These are phyloP conservation scores for Crithidia mellificae DNA, from an alignment of 208 protist species.

Conservation along the genomic window DNA sequence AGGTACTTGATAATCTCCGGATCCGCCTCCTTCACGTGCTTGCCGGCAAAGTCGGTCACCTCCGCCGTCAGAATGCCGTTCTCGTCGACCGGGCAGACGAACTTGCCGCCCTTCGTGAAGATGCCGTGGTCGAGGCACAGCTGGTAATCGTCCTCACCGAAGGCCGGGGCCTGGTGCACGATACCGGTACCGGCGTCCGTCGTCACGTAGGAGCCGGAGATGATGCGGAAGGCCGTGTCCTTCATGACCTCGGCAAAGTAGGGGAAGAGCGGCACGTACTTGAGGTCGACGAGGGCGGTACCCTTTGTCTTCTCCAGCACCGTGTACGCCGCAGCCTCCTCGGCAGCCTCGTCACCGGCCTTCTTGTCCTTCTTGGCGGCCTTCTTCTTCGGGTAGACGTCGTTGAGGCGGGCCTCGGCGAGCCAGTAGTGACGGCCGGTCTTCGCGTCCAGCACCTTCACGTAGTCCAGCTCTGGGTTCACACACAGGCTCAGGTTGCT, in stretches of 20 bases:
- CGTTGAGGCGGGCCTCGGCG: conserved; percentile 66
- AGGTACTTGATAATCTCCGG: conserved; percentile 94
- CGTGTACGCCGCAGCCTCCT: conserved; percentile 52
- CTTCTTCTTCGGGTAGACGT: conserved; percentile 82
- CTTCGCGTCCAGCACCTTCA: conserved; percentile 93
- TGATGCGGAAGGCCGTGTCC: conserved; percentile 91
- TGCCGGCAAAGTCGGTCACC: conserved; percentile 95
- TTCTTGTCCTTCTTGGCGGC: conserved; percentile 43
- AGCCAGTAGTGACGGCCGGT: conserved; percentile 85
- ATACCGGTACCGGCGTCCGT: conserved; percentile 98
- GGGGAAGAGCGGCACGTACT: conserved; percentile 97
- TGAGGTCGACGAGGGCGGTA: conserved; percentile 82
- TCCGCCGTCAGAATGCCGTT: conserved; percentile 96
- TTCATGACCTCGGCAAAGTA: conserved; percentile 92
- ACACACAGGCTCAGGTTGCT: conserved; percentile 99
- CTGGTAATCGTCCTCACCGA: conserved; percentile 99
- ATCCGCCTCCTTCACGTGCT: conserved; percentile 98
- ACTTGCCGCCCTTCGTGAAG: conserved; percentile 76
- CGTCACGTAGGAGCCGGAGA: conserved; percentile 97
- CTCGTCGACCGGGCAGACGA: conserved; percentile 98
- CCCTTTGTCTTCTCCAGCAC: conserved; percentile 90
- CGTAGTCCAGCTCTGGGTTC: conserved; percentile 97
- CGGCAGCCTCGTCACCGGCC: conserved; percentile 15
- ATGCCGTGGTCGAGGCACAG: conserved; percentile 96
- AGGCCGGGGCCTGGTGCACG: conserved; percentile 99